Base-by-base conservation (phyloP, 129 eudicot genomes). In the Flaveria trinervia region DNA sequence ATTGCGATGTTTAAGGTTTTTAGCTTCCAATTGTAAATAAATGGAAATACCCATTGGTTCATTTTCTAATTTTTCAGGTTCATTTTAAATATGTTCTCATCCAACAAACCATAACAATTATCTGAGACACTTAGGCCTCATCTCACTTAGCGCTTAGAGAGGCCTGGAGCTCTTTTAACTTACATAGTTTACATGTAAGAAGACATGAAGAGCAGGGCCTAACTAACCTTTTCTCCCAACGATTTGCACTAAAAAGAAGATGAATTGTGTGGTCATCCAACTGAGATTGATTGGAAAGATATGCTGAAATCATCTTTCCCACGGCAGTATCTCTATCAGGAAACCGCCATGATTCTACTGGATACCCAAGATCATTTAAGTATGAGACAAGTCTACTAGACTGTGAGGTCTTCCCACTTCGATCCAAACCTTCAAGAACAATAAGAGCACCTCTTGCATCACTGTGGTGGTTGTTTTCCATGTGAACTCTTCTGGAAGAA, bases 151-250 rank as follows among this genome's bases (percentile, higher is more conserved):
- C 8, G 7, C 7, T 8, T 36, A 36, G 41, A 5, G 1, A 36
- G 41, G 23, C 25, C 60, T 7, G 23, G 11, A 54, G 26, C 25
- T 4, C 23, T 17, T 54, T n/a, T 5, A 22, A 54, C 3, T 5
- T 33, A 17, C 10, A 54, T 16, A 12, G 18, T 5, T 51, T 55
- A 39, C 6, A 36, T 7, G 36, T 55, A 54, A 44, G 16, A 59
- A 7, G 17, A 46, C 8, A 77, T 12, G 67, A 68, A 22, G 12
- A 66, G 18, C 71, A 61, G 18, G 15, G 61, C 57, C 64, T 60
- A 71, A 79, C 71, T 78, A 73, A 92, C 98, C 94, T 90, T 83
- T 90, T 92, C 85, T 92, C 98, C 98, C 98, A 92, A 20, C 96
- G 96, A 78, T 92, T 92, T 70, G 94, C 94, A 84, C 96, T 92